A percentile compares a stretch with the other conserved stretches of the same genome.
Conservation (phyloP, 2,329 filamentous ascomycete species). For the Zasmidium citrigriseum region DNA sequence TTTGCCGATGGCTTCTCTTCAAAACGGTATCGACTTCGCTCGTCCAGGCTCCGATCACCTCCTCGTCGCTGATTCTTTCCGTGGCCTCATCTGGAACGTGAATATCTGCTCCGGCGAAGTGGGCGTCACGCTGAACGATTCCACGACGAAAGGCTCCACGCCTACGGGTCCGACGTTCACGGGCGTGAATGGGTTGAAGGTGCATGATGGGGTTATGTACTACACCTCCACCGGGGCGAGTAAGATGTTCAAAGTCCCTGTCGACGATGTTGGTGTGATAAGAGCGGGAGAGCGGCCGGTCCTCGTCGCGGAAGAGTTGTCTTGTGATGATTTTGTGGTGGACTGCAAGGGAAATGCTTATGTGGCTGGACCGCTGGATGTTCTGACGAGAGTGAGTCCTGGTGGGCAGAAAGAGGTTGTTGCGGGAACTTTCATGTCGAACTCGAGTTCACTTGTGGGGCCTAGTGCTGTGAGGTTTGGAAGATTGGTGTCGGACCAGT, state of each 20-base stretch:
- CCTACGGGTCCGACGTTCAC: neutral
- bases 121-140: constrained; percentile 9
- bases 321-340: constrained; percentile 8
- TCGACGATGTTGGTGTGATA: constrained; percentile 4
- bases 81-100: constrained; percentile 14
- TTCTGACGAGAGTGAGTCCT: neutral
- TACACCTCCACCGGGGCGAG: constrained; percentile 7
- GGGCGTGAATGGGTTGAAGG: constrained; percentile 9
- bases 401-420: neutral
- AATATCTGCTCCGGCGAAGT: constrained; percentile 6
- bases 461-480: constrained; percentile 10
- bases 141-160: constrained; percentile 5
- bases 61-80: constrained; percentile 12
- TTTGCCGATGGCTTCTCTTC: neutral
- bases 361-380: constrained; percentile 1
- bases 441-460: constrained; percentile 5
- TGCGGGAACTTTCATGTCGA: constrained; percentile 1
- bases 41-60: constrained; percentile 4
- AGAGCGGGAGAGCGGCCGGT: neutral
- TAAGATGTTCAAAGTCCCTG: constrained; percentile 2
- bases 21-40: constrained; percentile 8
- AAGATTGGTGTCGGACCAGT: constrained; percentile 7
- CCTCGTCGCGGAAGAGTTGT: constrained; percentile 1
- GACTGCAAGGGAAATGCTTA: constrained; percentile 4
- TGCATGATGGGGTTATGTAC: constrained; percentile 6